Conservation (phyloP, 441 rosid genomes). For the Bocquillonia castaneifolia region DNA sequence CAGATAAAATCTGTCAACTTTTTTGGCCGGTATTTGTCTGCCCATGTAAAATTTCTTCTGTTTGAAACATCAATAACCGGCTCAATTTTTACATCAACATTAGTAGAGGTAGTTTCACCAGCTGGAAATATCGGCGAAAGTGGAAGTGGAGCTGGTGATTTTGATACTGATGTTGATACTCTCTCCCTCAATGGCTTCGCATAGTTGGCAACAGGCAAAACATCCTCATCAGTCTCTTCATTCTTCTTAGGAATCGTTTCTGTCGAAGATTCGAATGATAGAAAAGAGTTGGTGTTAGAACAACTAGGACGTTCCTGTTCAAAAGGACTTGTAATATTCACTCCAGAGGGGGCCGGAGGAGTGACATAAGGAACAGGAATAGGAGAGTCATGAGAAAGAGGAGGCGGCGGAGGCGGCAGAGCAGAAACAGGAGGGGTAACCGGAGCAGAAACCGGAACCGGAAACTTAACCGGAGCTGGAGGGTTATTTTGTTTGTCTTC, state of each 20-base stretch:
- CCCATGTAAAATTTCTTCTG: constrained; percentile 28
- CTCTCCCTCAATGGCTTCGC: constrained; percentile 60
- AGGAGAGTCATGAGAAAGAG: background rate
- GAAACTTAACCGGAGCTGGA: background rate
- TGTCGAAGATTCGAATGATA: background rate
- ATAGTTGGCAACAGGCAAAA: background rate
- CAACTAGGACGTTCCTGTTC: background rate
- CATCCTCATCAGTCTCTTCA: background rate
- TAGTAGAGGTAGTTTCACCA: background rate
- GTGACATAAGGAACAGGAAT: background rate
- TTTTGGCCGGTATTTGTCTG: constrained; percentile 37
- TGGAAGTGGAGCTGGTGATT: background rate
- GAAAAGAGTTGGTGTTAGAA: background rate
- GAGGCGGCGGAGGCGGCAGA: background rate
- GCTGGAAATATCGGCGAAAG: background rate
- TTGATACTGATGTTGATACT: constrained; percentile 9
- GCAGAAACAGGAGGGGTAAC: background rate
- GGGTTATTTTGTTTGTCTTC: background rate
- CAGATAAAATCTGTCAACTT: constrained; percentile 41
- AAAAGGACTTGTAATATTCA: background rate
- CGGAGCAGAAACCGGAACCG: background rate
- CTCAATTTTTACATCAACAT: constrained; percentile 8
- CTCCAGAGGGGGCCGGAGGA: background rate
- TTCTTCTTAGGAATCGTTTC: background rate
- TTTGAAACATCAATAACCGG: background rate